Evolutionary conservation across 2,329 filamentous ascomycete genomes (phyloP), one percentile per base, ranked within the genome.

Genomic region (Ceratocystis colombiana): DNA sequence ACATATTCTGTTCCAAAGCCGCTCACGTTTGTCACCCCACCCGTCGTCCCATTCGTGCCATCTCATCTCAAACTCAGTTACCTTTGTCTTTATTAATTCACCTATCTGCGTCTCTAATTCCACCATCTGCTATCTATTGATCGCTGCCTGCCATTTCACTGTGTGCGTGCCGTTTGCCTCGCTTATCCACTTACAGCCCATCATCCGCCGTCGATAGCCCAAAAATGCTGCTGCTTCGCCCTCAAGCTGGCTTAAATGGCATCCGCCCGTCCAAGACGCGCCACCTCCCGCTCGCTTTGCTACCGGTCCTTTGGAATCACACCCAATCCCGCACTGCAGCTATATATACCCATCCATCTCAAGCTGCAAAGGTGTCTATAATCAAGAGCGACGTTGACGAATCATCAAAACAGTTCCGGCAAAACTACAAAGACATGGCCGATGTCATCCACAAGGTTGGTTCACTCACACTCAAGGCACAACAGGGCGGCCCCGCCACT

Each of bases 291-390:
- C 73, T 72, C 68, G 69, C 71, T 65, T 70, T 50, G 46, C 46
- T 7, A 10, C 46, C 28, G 12, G 15, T 20, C 15, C 33, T 71
- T 68, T 71, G 69, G 62, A 71, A 68, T 71, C 70, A 65, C 69
- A 71, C 70, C 67, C 72, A 66, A 69, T 68, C 70, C 71, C 75
- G 76, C 67, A 72, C 77, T 65, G 80, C 88, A 71, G 88, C 92
- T 68, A 90, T 84, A 55, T 92, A 96, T 75, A 89, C 88, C 7
- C 84, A 90, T 68, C 84, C 87, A 1, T 85, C 91, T 75, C 90
- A 96, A 77, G 89, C 90, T 45, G 84, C 84, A 69, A 88, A 90
- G 66, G 87, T 96, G 69, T 96, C 92, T 5, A 81, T 90, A 55
- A 79, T 97, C 44, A 88, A 85, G 68, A 89, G 85, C 46, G 78